Evolutionary conservation across 768 basidiomycete species (phyloP), one percentile per base, ranked within the genome.

Genomic region (Chalciporus sphaerocephalus): DNA sequence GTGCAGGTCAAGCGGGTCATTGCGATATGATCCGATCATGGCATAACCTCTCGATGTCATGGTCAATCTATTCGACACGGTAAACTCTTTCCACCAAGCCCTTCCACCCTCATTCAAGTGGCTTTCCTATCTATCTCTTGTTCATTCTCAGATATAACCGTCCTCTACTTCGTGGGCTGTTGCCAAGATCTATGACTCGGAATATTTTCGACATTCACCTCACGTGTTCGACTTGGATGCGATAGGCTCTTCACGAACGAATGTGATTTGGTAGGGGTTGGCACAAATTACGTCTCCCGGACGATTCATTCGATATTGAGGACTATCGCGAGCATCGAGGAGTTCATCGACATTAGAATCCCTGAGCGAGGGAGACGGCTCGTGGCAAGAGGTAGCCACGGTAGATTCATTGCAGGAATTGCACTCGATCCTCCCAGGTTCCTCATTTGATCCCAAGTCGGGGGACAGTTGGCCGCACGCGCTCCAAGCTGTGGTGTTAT

Each of bases 351-450:
- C 10, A 55, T 73, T 2, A 76, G 75, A 0, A 65, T 83, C 5
- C 70, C 78, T 1, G 62, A 67, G 30, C 60, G 69, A 22, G 79
- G 76, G 4, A 74, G 74, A 48, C 72, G 77, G 28, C 71, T 81
- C 40, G 57, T 84, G 0, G 61, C 64, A 36, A 83, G 83, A 5
- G 83, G 83, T 27, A 81, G 77, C 38, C 83, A 86, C 49, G 83
- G 83, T 2, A 83, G 83, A 0, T 84, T 80, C 54, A 61, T 83
- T n/a, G n/a, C n/a, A n/a, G n/a, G n/a, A n/a, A n/a, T n/a, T n/a
- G n/a, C n/a, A n/a, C n/a, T n/a, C n/a, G n/a, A n/a, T n/a, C n/a
- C n/a, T n/a, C n/a, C n/a, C n/a, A n/a, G n/a, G n/a, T n/a, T n/a
- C n/a, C n/a, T n/a, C n/a, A n/a, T n/a, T n/a, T n/a, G n/a, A n/a